phyloP scores from a whole-genome alignment of 805 yeast species.

The Cyberlindnera veronae region DNA sequence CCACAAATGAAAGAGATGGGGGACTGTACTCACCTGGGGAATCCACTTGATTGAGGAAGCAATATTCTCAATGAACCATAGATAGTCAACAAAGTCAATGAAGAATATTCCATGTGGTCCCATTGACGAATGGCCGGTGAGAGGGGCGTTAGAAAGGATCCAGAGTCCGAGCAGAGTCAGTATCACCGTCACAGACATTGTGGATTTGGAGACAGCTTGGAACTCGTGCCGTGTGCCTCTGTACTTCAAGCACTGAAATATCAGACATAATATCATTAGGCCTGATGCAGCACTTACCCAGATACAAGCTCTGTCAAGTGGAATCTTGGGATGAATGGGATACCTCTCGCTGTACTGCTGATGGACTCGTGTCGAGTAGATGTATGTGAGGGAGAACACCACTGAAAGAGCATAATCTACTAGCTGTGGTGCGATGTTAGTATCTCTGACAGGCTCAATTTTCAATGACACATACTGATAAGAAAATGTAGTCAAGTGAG shows the following conservation, averaged over 20 bases:
- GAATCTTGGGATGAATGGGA: conserved; percentile 32
- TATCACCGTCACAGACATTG: neutral
- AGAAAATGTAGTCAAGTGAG: conserved; percentile 33
- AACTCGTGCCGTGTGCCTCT: conserved; percentile 31
- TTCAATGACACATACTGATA: conserved; percentile 11
- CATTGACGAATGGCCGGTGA: conserved; percentile 9
- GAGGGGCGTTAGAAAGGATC: conserved; percentile 2
- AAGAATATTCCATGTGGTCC: conserved; percentile 33
- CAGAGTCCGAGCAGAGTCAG: neutral
- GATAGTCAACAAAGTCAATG: conserved; percentile 39
- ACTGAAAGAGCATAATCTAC: conserved; percentile 1
- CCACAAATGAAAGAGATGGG: neutral
- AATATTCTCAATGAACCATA: conserved; percentile 36
- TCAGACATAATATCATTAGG: conserved; percentile 16
- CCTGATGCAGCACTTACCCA: conserved; percentile 19
- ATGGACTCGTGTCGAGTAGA: conserved; percentile 9
- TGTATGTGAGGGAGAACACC: conserved; percentile 1
- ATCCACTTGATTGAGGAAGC: conserved; percentile 27
- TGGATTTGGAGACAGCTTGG: conserved; percentile 34
- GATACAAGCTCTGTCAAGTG: conserved; percentile 24
- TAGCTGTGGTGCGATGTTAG: conserved; percentile 5
- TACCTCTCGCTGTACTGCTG: conserved; percentile 31
- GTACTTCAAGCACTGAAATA: conserved; percentile 29
- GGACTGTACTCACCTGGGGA: conserved; percentile 35
- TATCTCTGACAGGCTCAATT: neutral